phyloP scores from a whole-genome alignment of 495 filamentous ascomycete genomes.

The Haplographium delicatum region DNA sequence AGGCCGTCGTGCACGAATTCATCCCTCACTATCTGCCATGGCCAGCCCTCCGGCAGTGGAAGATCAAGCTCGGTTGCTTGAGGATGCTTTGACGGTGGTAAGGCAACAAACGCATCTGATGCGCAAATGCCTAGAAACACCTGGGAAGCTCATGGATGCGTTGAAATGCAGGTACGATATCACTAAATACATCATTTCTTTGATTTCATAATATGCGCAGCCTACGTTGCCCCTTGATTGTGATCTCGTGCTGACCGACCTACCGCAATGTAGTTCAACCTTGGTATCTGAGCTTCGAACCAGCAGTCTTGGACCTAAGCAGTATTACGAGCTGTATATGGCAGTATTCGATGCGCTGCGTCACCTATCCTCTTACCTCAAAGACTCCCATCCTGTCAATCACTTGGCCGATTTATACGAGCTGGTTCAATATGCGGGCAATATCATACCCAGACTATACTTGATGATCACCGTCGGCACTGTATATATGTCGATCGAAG shows the following conservation, averaged over 20 bases:
- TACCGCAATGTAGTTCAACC: slow-evolving; percentile 63
- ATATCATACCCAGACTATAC: slow-evolving; percentile 93
- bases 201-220: slow-evolving; percentile 1
- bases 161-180: slow-evolving; percentile 89
- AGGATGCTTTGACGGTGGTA: slow-evolving; percentile 94
- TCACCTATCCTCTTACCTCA: slow-evolving; percentile 92
- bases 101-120: slow-evolving; percentile 93
- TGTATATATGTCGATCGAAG: slow-evolving; percentile 97
- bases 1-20: slow-evolving; percentile 12
- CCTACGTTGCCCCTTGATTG: neutral
- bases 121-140: slow-evolving; percentile 95
- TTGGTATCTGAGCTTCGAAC: slow-evolving; percentile 96
- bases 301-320: slow-evolving; percentile 90
- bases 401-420: slow-evolving; percentile 98
- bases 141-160: slow-evolving; percentile 99
- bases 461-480: slow-evolving; percentile 99
- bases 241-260: slow-evolving; percentile 21
- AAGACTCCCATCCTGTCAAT: slow-evolving; percentile 95
- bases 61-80: slow-evolving; percentile 90
- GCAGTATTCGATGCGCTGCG: slow-evolving; percentile 95
- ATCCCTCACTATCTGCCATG: slow-evolving; percentile 27
- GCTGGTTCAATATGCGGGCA: slow-evolving; percentile 97
- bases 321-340: slow-evolving; percentile 99
- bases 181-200: neutral
- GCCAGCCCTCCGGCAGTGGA: slow-evolving; percentile 66